These are phyloP conservation scores for Cryphonectria nitschkei DNA, from an alignment of 2,329 filamentous ascomycete species.

Conservation along the genomic window DNA sequence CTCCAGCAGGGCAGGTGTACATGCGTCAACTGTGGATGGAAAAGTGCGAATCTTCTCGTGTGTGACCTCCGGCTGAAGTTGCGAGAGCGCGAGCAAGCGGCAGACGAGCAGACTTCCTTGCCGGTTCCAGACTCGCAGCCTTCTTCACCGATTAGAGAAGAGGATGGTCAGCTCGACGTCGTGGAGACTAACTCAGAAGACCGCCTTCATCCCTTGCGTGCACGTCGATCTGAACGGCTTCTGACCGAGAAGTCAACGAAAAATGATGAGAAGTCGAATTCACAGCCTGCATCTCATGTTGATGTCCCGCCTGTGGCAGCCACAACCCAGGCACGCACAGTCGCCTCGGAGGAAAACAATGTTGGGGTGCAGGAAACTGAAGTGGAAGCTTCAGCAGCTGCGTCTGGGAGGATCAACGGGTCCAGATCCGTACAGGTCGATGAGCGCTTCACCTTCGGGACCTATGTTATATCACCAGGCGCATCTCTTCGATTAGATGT, in stretches of 20 bases:
- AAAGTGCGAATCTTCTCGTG: accelerated
- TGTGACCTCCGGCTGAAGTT: slow-evolving; percentile 3
- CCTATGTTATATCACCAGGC: background rate
- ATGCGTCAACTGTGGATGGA: slow-evolving; percentile 21
- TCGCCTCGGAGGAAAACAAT: background rate
- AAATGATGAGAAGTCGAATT: no score
- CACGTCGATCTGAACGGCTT: background rate
- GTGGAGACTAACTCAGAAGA: background rate
- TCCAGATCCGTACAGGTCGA: background rate
- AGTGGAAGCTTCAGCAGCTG: background rate
- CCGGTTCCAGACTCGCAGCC: background rate
- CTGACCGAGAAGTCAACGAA: background rate
- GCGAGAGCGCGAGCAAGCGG: background rate
- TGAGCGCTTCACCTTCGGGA: slow-evolving; percentile 6
- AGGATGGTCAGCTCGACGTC: no score
- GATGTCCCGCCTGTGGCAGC: background rate
- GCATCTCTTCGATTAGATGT: slow-evolving; percentile 1
- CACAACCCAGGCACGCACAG: background rate
- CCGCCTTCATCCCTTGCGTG: background rate
- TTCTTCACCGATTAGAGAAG: no score
- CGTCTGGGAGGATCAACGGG: background rate
- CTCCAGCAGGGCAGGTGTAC: background rate
- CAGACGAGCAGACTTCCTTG: background rate
- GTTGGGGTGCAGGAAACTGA: background rate
- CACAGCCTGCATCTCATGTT: background rate